Evolutionary conservation across 1,139 yeast species (phyloP), one percentile per base, ranked within the genome.

Genomic region (Groenewaldozyma sp.): DNA sequence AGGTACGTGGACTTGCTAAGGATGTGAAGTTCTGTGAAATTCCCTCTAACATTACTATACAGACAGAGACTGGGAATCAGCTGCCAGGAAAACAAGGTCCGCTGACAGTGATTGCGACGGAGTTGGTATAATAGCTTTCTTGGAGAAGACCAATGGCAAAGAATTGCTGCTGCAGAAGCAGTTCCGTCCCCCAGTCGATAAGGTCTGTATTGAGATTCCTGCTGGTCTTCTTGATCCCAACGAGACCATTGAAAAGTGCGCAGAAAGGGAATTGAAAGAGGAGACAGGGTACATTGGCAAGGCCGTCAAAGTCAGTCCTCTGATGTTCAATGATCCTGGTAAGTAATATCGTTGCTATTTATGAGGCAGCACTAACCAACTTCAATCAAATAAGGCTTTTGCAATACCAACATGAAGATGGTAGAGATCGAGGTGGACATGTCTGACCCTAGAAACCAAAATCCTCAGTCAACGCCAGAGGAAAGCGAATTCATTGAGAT

Each of bases 191-290:
- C 97, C 98, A 1, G 82, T 82, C 7, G 79, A 73, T 41, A 87
- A 86, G 20, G 86, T 88, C 2, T 82, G 91, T 54, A 77, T 91
- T 47, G 98, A 91, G 59, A 71, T 88, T 53, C 98, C 98, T 0
- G 98, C 98, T 0, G 98, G 98, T 0, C 67, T 91, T 45, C 73
- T 91, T 34, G 98, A 91, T 58, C 86, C 93, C 1, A 71, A 75
- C 38, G 98, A 91, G 56, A 59, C 80, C 1, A 64, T 86, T 29
- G 87, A 79, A 48, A 61, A 73, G 2, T 86, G 96, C 27, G 97
- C 97, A 0, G 70, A 78, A 40, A 71, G 98, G 45, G 98, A 91
- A 59, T 65, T 91, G 46, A 69, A 71, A 39, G 98, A 91, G 59
- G 98, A 91, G 57, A 88, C 97, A 0, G 98, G 98, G 0, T 88